These are phyloP conservation scores for Sporisorium scitamineum DNA, from an alignment of 1,284 basidiomycete genomes.

Conservation along the genomic window DNA sequence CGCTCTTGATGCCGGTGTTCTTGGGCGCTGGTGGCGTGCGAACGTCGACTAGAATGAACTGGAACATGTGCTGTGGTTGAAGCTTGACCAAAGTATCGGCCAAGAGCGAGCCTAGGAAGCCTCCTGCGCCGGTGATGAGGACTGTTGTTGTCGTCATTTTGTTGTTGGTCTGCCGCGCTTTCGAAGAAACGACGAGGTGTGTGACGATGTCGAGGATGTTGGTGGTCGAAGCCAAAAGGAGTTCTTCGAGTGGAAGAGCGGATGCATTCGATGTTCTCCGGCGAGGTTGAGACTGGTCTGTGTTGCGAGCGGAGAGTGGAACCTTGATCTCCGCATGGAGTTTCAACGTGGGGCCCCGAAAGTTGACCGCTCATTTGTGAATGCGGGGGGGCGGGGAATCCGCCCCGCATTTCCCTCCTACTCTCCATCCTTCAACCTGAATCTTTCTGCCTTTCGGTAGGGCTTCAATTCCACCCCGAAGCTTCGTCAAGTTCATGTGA, in stretches of 20 bases:
- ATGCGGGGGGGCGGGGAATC: neutral
- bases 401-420: neutral
- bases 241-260: neutral
- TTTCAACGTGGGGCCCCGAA: slow-evolving; percentile 4
- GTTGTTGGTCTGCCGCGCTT: neutral
- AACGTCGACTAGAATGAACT: slow-evolving; percentile 52
- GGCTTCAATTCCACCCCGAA: too few relatives aligned
- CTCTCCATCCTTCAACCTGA: too few relatives aligned
- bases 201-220: too few relatives aligned
- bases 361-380: neutral
- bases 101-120: slow-evolving; percentile 50
- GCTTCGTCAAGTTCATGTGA: too few relatives aligned
- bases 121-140: slow-evolving; percentile 55
- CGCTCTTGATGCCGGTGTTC: slow-evolving; percentile 10
- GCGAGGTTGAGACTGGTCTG: neutral
- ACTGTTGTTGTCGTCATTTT: slow-evolving; percentile 36
- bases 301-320: neutral
- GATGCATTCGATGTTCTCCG: neutral
- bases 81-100: slow-evolving; percentile 34
- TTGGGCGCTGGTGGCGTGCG: slow-evolving; percentile 26
- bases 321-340: neutral
- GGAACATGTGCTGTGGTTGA: slow-evolving; percentile 28
- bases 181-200: too few relatives aligned
- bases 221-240: neutral
- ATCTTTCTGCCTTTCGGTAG: neutral